A percentile compares a stretch with the other conserved stretches of the same genome.
phyloP scores from a whole-genome alignment of 192 early-diverging fungal genomes.

The Glomus cerebriforme region DNA sequence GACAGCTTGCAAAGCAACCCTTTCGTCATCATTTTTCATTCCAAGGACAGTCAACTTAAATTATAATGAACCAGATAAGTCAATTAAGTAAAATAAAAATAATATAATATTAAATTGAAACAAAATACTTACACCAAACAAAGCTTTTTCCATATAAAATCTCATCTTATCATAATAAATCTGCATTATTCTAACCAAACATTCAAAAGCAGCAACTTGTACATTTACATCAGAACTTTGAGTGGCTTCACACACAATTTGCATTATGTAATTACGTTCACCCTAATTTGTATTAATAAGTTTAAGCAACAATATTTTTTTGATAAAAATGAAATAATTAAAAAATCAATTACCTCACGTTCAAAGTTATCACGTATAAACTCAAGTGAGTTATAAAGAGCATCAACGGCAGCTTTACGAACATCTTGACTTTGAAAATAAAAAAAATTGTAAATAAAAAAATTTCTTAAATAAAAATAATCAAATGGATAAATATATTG shows the following conservation, averaged over 20 bases:
- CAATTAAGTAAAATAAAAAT: too few relatives aligned
- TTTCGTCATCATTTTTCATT: slow-evolving; percentile 87
- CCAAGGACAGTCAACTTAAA: slow-evolving; percentile 82
- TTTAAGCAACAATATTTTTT: neutral
- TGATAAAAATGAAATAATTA: neutral
- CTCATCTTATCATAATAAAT: slow-evolving; percentile 97
- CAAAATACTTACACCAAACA: slow-evolving; percentile 74
- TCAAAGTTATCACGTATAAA: slow-evolving; percentile 96
- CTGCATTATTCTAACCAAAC: slow-evolving; percentile 95
- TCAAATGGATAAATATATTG: slow-evolving; percentile 31
- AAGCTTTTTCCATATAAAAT: slow-evolving; percentile 96
- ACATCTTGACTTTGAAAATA: slow-evolving; percentile 69
- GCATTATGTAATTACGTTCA: slow-evolving; percentile 99
- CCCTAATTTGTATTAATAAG: slow-evolving; percentile 44
- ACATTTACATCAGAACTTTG: slow-evolving; percentile 74
- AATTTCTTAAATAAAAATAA: neutral
- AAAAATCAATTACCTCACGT: slow-evolving; percentile 59
- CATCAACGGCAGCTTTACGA: slow-evolving; percentile 83
- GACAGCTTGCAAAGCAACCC: slow-evolving; percentile 93
- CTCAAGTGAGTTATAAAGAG: slow-evolving; percentile 93
- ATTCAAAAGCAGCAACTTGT: slow-evolving; percentile 90
- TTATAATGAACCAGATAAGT: neutral
- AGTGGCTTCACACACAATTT: slow-evolving; percentile 96
- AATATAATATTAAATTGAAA: too few relatives aligned
- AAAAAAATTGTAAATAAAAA: neutral